phyloP scores from a whole-genome alignment of 371 early-diverging fungal genomes.

The Gilbertella persicaria region DNA sequence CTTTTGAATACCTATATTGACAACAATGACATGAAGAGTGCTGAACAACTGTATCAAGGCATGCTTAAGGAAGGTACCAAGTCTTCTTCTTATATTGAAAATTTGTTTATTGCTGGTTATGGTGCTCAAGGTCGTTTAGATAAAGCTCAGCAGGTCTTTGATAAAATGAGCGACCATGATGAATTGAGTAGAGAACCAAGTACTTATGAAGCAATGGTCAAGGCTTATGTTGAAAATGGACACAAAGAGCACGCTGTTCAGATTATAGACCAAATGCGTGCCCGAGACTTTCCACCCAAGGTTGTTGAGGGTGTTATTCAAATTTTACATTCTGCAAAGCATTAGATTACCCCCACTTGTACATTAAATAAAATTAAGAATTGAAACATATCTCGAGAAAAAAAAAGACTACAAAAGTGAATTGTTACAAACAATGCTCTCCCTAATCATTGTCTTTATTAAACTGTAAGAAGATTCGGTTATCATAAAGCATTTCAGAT shows the following conservation, averaged over 20 bases:
- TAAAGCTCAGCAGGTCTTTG: constrained; percentile 64
- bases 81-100: constrained; percentile 64
- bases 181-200: constrained; percentile 56
- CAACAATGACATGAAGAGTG: constrained; percentile 46
- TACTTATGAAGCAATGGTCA: constrained; percentile 65
- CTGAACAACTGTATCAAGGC: constrained; percentile 47
- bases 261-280: constrained; percentile 37
- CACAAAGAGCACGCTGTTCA: constrained; percentile 40
- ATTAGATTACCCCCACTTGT: constrained; percentile 4
- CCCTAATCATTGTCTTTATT: too few relatives aligned
- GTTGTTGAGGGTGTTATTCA: constrained; percentile 35
- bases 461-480: too few relatives aligned
- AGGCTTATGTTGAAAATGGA: constrained; percentile 51
- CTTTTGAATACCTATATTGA: constrained; percentile 56
- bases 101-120: constrained; percentile 58
- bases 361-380: too few relatives aligned
- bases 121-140: constrained; percentile 74
- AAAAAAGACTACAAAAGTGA: too few relatives aligned
- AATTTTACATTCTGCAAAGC: constrained; percentile 8
- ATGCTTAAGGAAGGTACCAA: constrained; percentile 38
- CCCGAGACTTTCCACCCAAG: constrained; percentile 38
- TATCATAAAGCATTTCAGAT: too few relatives aligned
- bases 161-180: constrained; percentile 42
- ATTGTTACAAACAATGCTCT: too few relatives aligned
- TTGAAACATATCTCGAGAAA: too few relatives aligned